Evolutionary conservation across 2,329 filamentous ascomycete genomes (phyloP).

Genomic region (Cercospora beticola): DNA sequence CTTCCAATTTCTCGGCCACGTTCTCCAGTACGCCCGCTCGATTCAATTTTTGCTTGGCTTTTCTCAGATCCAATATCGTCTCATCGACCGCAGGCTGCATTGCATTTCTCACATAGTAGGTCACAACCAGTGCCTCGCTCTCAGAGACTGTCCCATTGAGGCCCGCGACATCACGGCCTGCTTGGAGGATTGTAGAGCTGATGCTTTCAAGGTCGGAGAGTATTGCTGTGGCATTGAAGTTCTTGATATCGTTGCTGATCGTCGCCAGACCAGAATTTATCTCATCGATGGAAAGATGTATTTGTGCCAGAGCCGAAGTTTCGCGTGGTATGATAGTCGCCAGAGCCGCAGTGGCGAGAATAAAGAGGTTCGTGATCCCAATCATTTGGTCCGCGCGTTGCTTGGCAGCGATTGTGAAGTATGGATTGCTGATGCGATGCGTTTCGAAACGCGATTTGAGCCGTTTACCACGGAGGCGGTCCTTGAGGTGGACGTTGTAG

Average conservation of each 20-base stretch:
- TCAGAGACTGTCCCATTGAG: not conserved
- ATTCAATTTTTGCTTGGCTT: not conserved
- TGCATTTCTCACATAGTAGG: not conserved
- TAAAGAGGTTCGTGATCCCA: constrained; percentile 13
- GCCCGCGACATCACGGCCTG: not conserved
- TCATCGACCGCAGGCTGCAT: not conserved
- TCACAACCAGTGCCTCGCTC: not conserved
- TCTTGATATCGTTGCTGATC: not conserved
- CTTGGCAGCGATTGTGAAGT: not conserved
- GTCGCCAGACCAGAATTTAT: not conserved
- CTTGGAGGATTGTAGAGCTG: not conserved
- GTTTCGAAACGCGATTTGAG: not conserved
- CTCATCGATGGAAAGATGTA: constrained; percentile 2
- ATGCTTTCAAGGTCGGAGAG: not conserved
- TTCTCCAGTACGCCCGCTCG: not conserved
- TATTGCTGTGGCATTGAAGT: not conserved
- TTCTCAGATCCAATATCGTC: not conserved
- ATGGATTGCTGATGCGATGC: not conserved
- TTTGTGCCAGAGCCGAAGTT: not conserved
- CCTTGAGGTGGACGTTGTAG: constrained; percentile 12
- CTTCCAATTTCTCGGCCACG: not conserved
- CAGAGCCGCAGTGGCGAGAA: constrained; percentile 8
- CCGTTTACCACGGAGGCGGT: constrained; percentile 7
- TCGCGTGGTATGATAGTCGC: not conserved
- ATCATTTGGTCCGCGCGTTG: constrained; percentile 1